Evolutionary conservation across 2,329 filamentous ascomycete species (phyloP), one percentile per base, ranked within the genome.

Genomic region (Diaporthe ilicicola): DNA sequence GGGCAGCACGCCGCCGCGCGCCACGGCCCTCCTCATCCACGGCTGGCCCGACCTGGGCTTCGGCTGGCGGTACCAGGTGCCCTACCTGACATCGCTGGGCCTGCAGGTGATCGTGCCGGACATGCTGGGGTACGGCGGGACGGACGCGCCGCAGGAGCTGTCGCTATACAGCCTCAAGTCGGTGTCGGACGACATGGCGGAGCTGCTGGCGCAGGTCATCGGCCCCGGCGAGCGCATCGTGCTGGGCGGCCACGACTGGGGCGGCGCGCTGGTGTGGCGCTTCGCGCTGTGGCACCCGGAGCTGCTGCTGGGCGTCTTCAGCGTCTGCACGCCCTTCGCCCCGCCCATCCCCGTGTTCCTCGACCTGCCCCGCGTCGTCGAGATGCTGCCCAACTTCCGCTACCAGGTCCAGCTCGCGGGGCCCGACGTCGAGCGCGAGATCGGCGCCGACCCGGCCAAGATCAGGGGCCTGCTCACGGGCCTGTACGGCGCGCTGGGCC

Each of bases 241-340:
- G 71, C 87, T 97, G n/a, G 93, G 94, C 51, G 94, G 94, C 12
- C 94, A 97, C 81, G 94, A 97, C 81, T 97, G 94, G 93, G 94
- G 94, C 79, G 94, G 93, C 76, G 85, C 86, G 8, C 85, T 94
- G 50, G 91, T 92, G 67, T 97, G 93, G 86, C 90, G 94, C 68
- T 83, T 92, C 70, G 90, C 91, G 17, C 87, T 92, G 73, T 94
- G 90, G 87, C 86, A 94, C 76, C 94, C 93, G 0, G 82, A 90
- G 50, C 84, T 97, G 15, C 84, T 97, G 74, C 87, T 87, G 48
- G 91, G 91, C 76, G 85, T 97, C 72, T 95, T 97, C 83, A 89
- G 89, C 75, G 84, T 97, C 72, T 96, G 93, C 82, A 95, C 94
- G 34, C 93, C 95, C 0, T 97, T 91, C 79, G 77, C 77, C 4